Conservation (phyloP, 2,329 filamentous ascomycete genomes). For the Fusarium torreyae region DNA sequence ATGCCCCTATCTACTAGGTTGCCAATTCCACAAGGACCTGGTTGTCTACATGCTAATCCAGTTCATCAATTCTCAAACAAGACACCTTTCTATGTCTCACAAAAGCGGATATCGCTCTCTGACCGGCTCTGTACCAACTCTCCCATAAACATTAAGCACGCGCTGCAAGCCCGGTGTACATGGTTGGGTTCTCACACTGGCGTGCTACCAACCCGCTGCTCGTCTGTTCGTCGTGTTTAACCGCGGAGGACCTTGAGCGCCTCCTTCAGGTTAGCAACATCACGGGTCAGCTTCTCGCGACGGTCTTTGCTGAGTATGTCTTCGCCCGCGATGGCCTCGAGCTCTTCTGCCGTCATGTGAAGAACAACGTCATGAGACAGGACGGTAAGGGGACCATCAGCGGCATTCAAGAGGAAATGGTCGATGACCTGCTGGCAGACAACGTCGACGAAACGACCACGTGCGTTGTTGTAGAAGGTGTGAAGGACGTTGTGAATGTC, state of each 20-base stretch:
- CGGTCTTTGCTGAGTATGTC: conserved; percentile 58
- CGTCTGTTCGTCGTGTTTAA: not conserved
- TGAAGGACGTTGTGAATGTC: conserved; percentile 73
- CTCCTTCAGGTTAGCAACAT: conserved; percentile 62
- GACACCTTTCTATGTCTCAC: not conserved
- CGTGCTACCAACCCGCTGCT: too few species aligned
- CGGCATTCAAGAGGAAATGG: conserved; percentile 66
- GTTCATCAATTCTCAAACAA: not conserved
- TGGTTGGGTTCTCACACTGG: not conserved
- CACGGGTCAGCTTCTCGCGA: conserved; percentile 60
- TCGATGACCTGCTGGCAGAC: conserved; percentile 72
- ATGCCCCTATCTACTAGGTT: not conserved
- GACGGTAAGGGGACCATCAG: conserved; percentile 65
- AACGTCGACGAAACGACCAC: conserved; percentile 74
- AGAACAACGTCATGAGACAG: conserved; percentile 68
- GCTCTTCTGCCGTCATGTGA: conserved; percentile 61
- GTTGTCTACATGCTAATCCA: not conserved
- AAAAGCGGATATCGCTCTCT: not conserved
- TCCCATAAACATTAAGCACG: not conserved
- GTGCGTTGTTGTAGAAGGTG: conserved; percentile 74
- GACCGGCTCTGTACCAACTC: not conserved
- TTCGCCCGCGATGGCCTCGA: conserved; percentile 73
- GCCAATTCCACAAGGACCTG: not conserved
- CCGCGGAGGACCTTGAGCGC: conserved; percentile 51
- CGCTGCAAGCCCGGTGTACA: too few species aligned